A percentile compares a stretch with the other conserved stretches of the same genome.
These are phyloP conservation scores for Cercospora sp. DNA, from an alignment of 2,329 filamentous ascomycete genomes.

Conservation along the genomic window DNA sequence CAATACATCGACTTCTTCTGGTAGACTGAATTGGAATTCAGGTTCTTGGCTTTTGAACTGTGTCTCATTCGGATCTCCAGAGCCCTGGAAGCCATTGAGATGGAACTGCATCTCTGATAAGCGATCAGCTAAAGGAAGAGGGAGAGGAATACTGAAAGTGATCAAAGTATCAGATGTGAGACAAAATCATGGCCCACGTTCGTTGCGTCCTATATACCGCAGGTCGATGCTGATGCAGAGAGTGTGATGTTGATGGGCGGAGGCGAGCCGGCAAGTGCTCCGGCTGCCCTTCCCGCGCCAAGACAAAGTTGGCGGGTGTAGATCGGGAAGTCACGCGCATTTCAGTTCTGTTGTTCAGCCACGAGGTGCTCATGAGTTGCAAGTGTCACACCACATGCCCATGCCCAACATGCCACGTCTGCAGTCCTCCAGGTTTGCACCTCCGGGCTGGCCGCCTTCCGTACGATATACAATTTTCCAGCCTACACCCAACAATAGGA, in stretches of 20 bases:
- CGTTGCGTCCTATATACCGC: not conserved
- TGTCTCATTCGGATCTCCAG: conserved; percentile 36
- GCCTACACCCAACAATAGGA: not conserved
- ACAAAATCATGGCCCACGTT: not conserved
- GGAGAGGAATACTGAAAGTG: not conserved
- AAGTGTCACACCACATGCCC: not conserved
- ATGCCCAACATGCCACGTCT: not conserved
- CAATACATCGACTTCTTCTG: conserved; percentile 48
- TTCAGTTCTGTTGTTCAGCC: not conserved
- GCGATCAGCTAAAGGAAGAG: not conserved
- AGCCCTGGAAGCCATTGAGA: conserved; percentile 39
- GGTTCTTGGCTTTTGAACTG: conserved; percentile 34
- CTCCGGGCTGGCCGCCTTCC: not conserved
- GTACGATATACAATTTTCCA: not conserved
- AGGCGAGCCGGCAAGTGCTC: not conserved
- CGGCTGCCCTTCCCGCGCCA: not conserved
- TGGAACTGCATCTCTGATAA: conserved; percentile 37
- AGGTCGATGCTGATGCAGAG: not conserved
- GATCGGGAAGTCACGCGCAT: not conserved
- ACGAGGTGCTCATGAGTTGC: not conserved
- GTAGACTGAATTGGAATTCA: conserved; percentile 37
- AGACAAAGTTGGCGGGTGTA: not conserved
- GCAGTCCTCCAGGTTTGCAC: not conserved
- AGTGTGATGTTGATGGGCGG: not conserved
- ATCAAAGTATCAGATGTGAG: not conserved